A percentile compares a stretch with the other conserved stretches of the same genome.
phyloP scores from a whole-genome alignment of 257 asterid species.

The Ehretia macrophylla region DNA sequence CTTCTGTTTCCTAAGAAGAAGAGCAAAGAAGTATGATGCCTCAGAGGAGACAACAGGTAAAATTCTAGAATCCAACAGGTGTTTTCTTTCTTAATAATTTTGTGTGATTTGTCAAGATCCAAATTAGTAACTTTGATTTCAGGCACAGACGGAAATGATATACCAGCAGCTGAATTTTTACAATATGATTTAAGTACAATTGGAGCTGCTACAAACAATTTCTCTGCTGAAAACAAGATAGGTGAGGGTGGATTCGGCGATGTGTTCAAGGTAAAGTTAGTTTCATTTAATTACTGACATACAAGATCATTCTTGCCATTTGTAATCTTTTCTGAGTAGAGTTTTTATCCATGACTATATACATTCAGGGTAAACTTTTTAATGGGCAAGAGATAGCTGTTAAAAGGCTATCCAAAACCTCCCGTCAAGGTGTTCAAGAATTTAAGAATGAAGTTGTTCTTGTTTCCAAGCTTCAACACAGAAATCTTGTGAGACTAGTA shows the following conservation, averaged over 20 bases:
- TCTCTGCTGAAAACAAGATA: conserved; percentile 9
- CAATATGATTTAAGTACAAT: conserved; percentile 3
- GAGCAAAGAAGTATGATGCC: not conserved
- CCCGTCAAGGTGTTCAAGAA: conserved; percentile 23
- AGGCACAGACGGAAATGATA: not conserved
- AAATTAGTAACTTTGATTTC: not conserved
- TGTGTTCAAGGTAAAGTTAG: conserved; percentile 14
- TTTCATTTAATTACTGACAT: not conserved
- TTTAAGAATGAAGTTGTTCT: conserved; percentile 20
- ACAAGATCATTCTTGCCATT: too few relatives aligned
- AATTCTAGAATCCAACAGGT: not conserved
- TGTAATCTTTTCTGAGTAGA: too few relatives aligned
- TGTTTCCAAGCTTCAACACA: conserved; percentile 28
- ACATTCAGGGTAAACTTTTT: conserved; percentile 8
- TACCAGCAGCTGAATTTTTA: not conserved
- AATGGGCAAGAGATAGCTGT: conserved; percentile 21
- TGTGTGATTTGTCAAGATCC: not conserved
- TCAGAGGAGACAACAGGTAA: conserved; percentile 4
- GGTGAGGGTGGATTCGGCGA: conserved; percentile 18
- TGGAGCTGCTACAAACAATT: conserved; percentile 12
- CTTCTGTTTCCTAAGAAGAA: conserved; percentile 1
- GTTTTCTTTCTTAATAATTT: not conserved
- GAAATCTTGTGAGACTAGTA: conserved; percentile 18
- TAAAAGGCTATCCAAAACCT: conserved; percentile 19
- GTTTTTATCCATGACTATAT: too few relatives aligned